Percentiles rank a stretch among this genome's conserved stretches.
These are phyloP conservation scores for Trichoderma pleuroti DNA, from an alignment of 2,329 filamentous ascomycete genomes.

Conservation along the genomic window DNA sequence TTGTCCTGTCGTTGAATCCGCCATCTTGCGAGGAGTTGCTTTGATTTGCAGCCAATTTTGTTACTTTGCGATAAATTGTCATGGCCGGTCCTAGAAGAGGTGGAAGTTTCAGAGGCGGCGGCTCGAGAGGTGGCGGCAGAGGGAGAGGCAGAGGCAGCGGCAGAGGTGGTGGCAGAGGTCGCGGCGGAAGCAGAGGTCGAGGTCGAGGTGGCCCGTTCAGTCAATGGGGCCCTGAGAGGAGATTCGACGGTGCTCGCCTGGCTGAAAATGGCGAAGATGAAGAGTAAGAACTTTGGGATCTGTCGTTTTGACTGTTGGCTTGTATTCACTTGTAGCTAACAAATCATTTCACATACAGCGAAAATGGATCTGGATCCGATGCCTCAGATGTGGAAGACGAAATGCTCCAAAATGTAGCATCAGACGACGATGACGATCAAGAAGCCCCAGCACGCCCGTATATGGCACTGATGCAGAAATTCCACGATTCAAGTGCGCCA, in stretches of 20 bases:
- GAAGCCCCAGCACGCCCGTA: slow-evolving; percentile 49
- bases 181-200: slow-evolving; percentile 32
- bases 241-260: slow-evolving; percentile 36
- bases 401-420: slow-evolving; percentile 36
- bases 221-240: slow-evolving; percentile 37
- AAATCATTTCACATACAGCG: slow-evolving; percentile 2
- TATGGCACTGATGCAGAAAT: slow-evolving; percentile 55
- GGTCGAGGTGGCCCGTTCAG: slow-evolving; percentile 25
- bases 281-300: neutral
- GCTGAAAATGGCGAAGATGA: slow-evolving; percentile 31
- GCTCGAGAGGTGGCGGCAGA: slow-evolving; percentile 33
- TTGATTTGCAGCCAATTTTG: slow-evolving; percentile 2
- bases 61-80: neutral
- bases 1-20: neutral
- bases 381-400: slow-evolving; percentile 36
- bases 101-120: slow-evolving; percentile 32
- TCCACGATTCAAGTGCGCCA: slow-evolving; percentile 44
- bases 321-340: neutral
- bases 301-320: neutral
- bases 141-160: slow-evolving; percentile 26
- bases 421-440: slow-evolving; percentile 47
- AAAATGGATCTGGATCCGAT: slow-evolving; percentile 20
- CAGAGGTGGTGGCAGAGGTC: slow-evolving; percentile 25
- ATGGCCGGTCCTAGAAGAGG: slow-evolving; percentile 39
- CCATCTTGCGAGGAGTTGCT: slow-evolving; percentile 14